Base-by-base conservation (phyloP, 495 filamentous ascomycete genomes). In the Durotheca rogersii region DNA sequence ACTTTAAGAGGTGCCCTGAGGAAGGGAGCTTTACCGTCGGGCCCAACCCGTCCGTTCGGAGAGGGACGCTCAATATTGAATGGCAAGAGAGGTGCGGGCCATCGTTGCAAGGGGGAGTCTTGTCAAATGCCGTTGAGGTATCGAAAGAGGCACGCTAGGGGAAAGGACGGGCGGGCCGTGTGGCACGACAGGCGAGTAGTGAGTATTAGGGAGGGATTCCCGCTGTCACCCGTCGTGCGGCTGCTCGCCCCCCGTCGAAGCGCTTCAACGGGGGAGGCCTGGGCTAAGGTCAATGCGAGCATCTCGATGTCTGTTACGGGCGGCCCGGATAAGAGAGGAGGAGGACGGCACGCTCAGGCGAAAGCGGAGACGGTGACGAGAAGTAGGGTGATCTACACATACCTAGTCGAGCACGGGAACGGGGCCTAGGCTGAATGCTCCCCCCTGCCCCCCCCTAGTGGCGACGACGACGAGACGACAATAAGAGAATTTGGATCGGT, bases 151-250 rank as follows among this genome's bases (percentile, higher is more conserved):
- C 42, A 33, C 44, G 53, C 21, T 3, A 27, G 29, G 49, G 52
- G 19, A n/a, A n/a, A n/a, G 29, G 35, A 59, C 46, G 29, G 43
- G 49, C 37, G 36, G 36, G 20, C 25, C 11, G 41, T 59, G 41
- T 59, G 50, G 27, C 50, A 59, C 56, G 19, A 36, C 50, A 47
- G 30, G 16, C 11, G 19, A 41, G 27, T 12, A 31, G 14, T n/a
- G n/a, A n/a, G n/a, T n/a, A n/a, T n/a, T n/a, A n/a, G 9, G 23
- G 23, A 9, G 23, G 11, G 14, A 31, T 37, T 54, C 40, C 44
- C 38, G 43, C 49, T 34, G 46, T 40, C 56, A 54, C 50, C 50
- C 50, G 41, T 23, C 47, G 41, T 41, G 35, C 46, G 47, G 46
- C 23, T 37, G n/a, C n/a, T n/a, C n/a, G n/a, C n/a, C n/a, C n/a